Evolutionary conservation across 108 stramenopile species (phyloP).

Genomic region (Seminavis robusta): DNA sequence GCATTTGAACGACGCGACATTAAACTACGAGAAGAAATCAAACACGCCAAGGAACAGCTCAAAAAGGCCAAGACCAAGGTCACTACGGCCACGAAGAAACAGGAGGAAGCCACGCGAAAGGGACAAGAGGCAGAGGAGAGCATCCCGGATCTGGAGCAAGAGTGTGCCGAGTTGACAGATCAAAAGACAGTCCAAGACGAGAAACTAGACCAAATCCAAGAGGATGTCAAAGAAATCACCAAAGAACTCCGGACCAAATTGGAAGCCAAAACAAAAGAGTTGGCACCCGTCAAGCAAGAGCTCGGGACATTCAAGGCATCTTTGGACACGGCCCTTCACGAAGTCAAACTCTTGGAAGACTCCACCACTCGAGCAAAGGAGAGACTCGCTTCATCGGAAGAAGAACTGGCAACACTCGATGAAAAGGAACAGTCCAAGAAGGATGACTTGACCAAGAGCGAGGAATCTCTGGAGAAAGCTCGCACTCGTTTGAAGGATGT

Average conservation of each 20-base stretch:
- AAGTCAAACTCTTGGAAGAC: slow-evolving; percentile 80
- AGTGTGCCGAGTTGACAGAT: slow-evolving; percentile 42
- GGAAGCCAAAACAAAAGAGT: slow-evolving; percentile 81
- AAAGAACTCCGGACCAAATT: slow-evolving; percentile 78
- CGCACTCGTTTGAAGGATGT: slow-evolving; percentile 44
- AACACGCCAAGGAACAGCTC: slow-evolving; percentile 67
- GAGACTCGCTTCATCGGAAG: slow-evolving; percentile 68
- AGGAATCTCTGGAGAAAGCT: slow-evolving; percentile 41
- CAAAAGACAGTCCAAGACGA: slow-evolving; percentile 58
- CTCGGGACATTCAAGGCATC: slow-evolving; percentile 65
- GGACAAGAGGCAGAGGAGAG: slow-evolving; percentile 50
- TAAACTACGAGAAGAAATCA: slow-evolving; percentile 90
- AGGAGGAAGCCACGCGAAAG: slow-evolving; percentile 35
- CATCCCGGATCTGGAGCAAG: slow-evolving; percentile 65
- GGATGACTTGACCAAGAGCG: slow-evolving; percentile 35
- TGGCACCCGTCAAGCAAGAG: slow-evolving; percentile 85
- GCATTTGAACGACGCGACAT: slow-evolving; percentile 91
- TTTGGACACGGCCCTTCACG: slow-evolving; percentile 79
- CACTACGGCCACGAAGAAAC: slow-evolving; percentile 61
- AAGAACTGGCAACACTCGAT: slow-evolving; percentile 68
- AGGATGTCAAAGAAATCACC: slow-evolving; percentile 73
- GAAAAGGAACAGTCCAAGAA: slow-evolving; percentile 46
- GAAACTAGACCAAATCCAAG: slow-evolving; percentile 74
- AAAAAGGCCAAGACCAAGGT: slow-evolving; percentile 80
- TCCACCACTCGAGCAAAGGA: slow-evolving; percentile 64